Percentiles rank a stretch among this genome's conserved stretches.
Conservation (phyloP, 768 basidiomycete genomes). For the Crassisporium funariophilum region DNA sequence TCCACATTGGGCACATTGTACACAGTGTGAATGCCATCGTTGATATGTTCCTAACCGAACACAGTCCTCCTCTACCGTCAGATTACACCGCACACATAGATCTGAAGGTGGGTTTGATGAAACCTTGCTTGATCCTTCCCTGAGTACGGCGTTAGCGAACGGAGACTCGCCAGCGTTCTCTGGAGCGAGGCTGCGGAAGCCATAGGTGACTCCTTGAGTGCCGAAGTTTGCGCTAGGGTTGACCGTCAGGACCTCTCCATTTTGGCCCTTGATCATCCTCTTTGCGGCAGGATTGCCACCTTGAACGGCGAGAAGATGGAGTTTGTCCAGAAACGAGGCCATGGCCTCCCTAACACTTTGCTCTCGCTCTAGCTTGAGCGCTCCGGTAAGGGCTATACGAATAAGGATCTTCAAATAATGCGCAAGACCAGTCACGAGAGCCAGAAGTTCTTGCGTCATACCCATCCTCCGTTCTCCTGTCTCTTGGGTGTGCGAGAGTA, state of each 20-base stretch:
- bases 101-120: slow-evolving; percentile 83
- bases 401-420: slow-evolving; percentile 99
- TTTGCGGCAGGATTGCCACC: slow-evolving; percentile 79
- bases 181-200: slow-evolving; percentile 89
- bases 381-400: slow-evolving; percentile 94
- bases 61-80: slow-evolving; percentile 97
- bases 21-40: slow-evolving; percentile 94
- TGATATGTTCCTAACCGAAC: slow-evolving; percentile 94
- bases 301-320: slow-evolving; percentile 88
- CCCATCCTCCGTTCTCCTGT: slow-evolving; percentile 88
- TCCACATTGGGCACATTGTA: slow-evolving; percentile 83
- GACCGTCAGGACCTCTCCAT: slow-evolving; percentile 58
- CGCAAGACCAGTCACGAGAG: slow-evolving; percentile 96
- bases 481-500: slow-evolving; percentile 94
- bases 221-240: slow-evolving; percentile 59
- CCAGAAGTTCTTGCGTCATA: slow-evolving; percentile 96
- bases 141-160: slow-evolving; percentile 52
- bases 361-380: slow-evolving; percentile 93
- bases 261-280: slow-evolving; percentile 73
- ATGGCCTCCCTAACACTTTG: slow-evolving; percentile 82
- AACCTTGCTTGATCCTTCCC: slow-evolving; percentile 51
- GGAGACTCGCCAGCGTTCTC: slow-evolving; percentile 90
- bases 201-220: slow-evolving; percentile 88
- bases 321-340: slow-evolving; percentile 87
- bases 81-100: slow-evolving; percentile 84